phyloP scores from a whole-genome alignment of 2,329 filamentous ascomycete species.

The Ophiostoma triangulosporum region DNA sequence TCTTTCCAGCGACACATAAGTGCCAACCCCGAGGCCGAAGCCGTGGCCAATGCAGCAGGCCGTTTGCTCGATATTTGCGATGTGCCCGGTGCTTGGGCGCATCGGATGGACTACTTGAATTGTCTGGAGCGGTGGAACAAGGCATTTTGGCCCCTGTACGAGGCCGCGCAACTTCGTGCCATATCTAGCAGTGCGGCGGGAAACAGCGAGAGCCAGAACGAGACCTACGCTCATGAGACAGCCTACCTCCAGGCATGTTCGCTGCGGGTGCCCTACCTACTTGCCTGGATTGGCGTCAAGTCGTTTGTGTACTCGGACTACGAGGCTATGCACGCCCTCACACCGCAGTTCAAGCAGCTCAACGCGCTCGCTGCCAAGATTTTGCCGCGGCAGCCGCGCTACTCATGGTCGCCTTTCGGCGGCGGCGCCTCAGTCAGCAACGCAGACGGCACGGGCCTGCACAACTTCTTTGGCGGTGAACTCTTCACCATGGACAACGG shows the following conservation, averaged over 20 bases:
- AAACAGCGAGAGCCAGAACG: too few relatives aligned
- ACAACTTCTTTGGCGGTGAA: slow-evolving; percentile 18
- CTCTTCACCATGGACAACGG: slow-evolving; percentile 32
- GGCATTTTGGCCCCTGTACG: slow-evolving; percentile 25
- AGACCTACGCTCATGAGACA: not conserved
- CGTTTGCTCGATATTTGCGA: slow-evolving; percentile 13
- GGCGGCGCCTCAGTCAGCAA: not conserved
- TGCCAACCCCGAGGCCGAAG: slow-evolving; percentile 2
- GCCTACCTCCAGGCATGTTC: slow-evolving; percentile 25
- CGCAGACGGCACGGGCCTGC: not conserved
- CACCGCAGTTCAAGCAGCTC: slow-evolving; percentile 29
- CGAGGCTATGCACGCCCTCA: slow-evolving; percentile 24
- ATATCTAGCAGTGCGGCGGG: too few relatives aligned
- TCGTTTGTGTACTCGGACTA: slow-evolving; percentile 26
- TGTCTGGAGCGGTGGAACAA: slow-evolving; percentile 28
- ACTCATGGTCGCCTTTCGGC: not conserved
- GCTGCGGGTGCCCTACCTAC: slow-evolving; percentile 29
- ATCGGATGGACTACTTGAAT: slow-evolving; percentile 20
- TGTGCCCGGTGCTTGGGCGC: slow-evolving; percentile 8
- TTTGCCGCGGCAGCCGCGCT: slow-evolving; percentile 18
- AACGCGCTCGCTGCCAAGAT: slow-evolving; percentile 25
- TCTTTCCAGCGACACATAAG: slow-evolving; percentile 11
- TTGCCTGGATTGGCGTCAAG: slow-evolving; percentile 26
- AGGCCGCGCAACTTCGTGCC: too few relatives aligned
- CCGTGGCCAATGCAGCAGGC: not conserved